phyloP scores from a whole-genome alignment of 2,329 filamentous ascomycete genomes.

The Cladosporium sp. region DNA sequence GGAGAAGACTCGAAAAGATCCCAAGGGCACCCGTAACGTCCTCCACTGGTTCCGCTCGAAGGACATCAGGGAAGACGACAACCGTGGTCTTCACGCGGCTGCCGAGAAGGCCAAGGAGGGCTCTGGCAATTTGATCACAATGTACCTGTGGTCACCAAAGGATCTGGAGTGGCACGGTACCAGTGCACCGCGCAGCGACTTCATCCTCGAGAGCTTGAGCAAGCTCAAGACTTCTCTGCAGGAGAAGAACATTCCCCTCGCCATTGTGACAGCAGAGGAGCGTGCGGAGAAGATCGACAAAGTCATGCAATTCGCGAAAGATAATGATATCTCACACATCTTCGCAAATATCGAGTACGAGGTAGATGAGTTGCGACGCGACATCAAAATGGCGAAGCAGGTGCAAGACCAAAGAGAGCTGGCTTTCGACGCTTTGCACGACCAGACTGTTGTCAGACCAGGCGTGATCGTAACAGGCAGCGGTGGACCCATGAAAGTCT shows the following conservation, averaged over 20 bases:
- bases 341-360: conserved; percentile 73
- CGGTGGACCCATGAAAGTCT: conserved; percentile 49
- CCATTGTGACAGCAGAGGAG: conserved; percentile 41
- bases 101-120: conserved; percentile 43
- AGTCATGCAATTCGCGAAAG: conserved; percentile 41
- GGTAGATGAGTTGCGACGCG: conserved; percentile 73
- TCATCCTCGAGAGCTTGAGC: conserved; percentile 43
- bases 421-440: conserved; percentile 43
- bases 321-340: conserved; percentile 44
- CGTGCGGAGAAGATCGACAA: conserved; percentile 40
- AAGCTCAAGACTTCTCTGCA: conserved; percentile 45
- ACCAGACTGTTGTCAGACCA: conserved; percentile 48
- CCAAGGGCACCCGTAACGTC: conserved; percentile 37
- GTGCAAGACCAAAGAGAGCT: conserved; percentile 33
- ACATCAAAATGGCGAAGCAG: conserved; percentile 40
- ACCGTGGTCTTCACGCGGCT: conserved; percentile 45
- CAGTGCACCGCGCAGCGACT: conserved; percentile 45
- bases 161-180: conserved; percentile 51
- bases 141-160: conserved; percentile 45
- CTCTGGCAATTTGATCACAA: conserved; percentile 40
- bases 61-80: conserved; percentile 48
- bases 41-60: conserved; percentile 52
- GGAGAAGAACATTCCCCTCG: conserved; percentile 47
- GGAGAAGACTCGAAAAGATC: conserved; percentile 35
- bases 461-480: conserved; percentile 39